Percentiles rank a stretch among this genome's conserved stretches.
Conservation (phyloP, 2,329 filamentous ascomycete genomes). For the Lasiodiplodia hormozganensis region DNA sequence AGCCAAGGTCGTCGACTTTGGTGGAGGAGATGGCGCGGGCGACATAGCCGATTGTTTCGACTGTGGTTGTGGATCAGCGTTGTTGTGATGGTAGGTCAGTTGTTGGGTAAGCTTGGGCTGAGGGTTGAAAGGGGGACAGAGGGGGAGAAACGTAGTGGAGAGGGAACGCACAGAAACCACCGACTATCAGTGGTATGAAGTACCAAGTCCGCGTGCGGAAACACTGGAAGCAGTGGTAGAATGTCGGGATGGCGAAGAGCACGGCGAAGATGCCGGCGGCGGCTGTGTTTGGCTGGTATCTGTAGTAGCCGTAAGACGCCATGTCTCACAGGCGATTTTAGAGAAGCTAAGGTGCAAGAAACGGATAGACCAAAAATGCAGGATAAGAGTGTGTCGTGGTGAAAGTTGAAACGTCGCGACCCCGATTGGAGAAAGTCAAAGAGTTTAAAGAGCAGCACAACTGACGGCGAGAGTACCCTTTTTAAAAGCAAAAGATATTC, state of each 20-base stretch:
- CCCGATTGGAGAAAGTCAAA: no score
- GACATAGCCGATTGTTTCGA: constrained; percentile 60
- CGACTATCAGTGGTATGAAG: constrained; percentile 59
- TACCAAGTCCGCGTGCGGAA: constrained; percentile 55
- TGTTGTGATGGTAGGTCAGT: constrained; percentile 4
- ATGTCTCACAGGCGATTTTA: background rate
- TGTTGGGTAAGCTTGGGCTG: no score
- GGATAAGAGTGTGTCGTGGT: no score
- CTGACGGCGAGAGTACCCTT: no score
- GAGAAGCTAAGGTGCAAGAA: no score
- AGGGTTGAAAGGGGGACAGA: background rate
- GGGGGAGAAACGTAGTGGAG: background rate
- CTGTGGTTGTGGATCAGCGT: constrained; percentile 37
- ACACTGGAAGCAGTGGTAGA: constrained; percentile 49
- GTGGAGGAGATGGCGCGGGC: constrained; percentile 50
- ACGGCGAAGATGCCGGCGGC: constrained; percentile 41
- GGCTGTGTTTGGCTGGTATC: constrained; percentile 39
- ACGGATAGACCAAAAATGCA: no score
- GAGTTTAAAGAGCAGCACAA: no score
- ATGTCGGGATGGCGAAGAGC: constrained; percentile 40
- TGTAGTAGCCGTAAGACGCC: constrained; percentile 34
- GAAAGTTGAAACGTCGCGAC: no score
- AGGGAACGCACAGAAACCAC: constrained; percentile 51
- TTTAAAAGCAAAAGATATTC: no score
- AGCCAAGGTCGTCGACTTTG: constrained; percentile 38